Conservation (phyloP, 2,329 filamentous ascomycete genomes). For the Arthrobotrys megalospora region DNA sequence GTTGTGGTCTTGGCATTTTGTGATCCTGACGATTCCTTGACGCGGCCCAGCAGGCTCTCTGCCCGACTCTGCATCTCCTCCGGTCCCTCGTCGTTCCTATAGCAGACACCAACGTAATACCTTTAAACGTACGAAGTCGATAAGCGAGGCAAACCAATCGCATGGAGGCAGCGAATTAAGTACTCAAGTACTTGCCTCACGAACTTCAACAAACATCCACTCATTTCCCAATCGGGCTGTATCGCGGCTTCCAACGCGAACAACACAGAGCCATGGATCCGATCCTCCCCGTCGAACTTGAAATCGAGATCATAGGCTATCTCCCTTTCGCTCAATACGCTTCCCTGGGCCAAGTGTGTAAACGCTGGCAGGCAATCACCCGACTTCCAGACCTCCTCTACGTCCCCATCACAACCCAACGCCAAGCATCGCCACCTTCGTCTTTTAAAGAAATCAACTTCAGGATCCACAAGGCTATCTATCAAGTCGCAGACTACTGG, state of each 20-base stretch:
- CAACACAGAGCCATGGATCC: background rate
- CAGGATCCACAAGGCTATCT: conserved; percentile 29
- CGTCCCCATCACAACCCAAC: background rate
- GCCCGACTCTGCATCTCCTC: background rate
- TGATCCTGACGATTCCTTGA: background rate
- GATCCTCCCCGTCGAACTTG: conserved; percentile 23
- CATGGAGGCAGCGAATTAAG: background rate
- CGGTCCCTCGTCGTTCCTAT: too few species aligned
- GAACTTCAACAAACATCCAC: background rate
- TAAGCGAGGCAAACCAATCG: background rate
- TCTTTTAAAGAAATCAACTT: conserved; percentile 16
- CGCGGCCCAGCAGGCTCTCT: background rate
- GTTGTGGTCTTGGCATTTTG: background rate
- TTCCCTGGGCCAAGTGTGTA: conserved; percentile 30
- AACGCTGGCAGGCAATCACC: conserved; percentile 33
- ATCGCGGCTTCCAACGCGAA: background rate
- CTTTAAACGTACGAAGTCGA: too few species aligned
- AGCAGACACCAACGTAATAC: too few species aligned
- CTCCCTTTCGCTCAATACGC: conserved; percentile 26
- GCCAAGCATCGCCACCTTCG: background rate
- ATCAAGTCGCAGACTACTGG: conserved; percentile 17
- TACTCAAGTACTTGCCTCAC: background rate
- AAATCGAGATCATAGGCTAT: conserved; percentile 28
- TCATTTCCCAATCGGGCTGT: background rate
- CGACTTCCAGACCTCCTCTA: conserved; percentile 6